A percentile compares a stretch with the other conserved stretches of the same genome.
Evolutionary conservation across 2,329 filamentous ascomycete genomes (phyloP).

Genomic region (Sporothrix pallida): DNA sequence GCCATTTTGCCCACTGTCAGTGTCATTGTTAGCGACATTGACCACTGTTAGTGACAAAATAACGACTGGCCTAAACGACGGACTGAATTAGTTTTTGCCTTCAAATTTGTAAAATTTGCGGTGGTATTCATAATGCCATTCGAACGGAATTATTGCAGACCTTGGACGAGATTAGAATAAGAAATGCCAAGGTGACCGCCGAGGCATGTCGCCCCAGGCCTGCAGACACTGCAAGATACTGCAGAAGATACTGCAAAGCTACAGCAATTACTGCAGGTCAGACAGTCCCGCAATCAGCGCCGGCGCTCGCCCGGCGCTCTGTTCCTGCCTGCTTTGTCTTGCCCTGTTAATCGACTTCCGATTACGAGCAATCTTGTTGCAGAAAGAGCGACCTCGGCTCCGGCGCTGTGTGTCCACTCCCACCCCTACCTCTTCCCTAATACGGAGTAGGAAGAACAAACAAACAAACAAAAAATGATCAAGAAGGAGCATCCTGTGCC

Average conservation of each 20-base stretch:
- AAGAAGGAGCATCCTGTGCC: constrained; percentile 9
- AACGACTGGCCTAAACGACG: background rate
- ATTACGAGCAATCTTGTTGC: background rate
- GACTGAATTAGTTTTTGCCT: background rate
- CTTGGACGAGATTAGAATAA: background rate
- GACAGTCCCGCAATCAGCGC: background rate
- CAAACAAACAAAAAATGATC: background rate
- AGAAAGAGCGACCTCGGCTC: constrained; percentile 25
- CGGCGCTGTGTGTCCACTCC: background rate
- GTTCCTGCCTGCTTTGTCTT: too few species aligned
- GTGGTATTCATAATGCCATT: background rate
- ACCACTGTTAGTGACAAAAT: constrained; percentile 1
- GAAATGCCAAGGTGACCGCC: background rate
- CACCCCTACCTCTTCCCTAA: background rate
- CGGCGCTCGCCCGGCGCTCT: constrained; percentile 1
- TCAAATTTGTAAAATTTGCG: background rate
- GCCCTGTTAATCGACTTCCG: too few species aligned
- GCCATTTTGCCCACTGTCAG: background rate
- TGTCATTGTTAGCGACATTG: background rate
- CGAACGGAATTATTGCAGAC: background rate
- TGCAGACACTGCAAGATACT: background rate
- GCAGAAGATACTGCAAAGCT: background rate
- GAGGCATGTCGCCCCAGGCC: background rate
- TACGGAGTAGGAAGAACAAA: background rate
- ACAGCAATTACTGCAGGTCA: background rate